Evolutionary conservation across 352 stramenopile genomes (phyloP).

Genomic region (Phytophthora pini): DNA sequence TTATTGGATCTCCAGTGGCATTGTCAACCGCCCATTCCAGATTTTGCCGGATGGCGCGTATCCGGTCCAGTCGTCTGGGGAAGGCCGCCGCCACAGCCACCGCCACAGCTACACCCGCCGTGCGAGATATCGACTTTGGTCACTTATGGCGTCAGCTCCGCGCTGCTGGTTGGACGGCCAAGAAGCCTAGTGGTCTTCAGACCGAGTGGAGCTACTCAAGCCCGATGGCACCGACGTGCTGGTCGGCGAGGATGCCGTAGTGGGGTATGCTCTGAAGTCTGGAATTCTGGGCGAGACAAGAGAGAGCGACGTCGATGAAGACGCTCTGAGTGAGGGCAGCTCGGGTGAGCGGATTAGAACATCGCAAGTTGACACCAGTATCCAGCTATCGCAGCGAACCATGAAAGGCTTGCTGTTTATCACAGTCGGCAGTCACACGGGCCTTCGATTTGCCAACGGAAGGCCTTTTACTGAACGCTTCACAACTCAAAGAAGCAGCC

Average conservation of each 20-base stretch:
- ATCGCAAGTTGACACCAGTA: conserved; percentile 21
- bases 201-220: conserved; percentile 11
- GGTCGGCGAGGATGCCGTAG: not conserved
- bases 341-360: not conserved
- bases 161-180: conserved; percentile 17
- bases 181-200: conserved; percentile 1
- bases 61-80: conserved; percentile 1
- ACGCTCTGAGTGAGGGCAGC: not conserved
- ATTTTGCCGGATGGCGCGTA: not conserved
- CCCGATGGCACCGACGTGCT: not conserved
- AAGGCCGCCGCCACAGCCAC: not conserved
- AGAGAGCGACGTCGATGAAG: no score
- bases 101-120: not conserved
- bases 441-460: conserved; percentile 14
- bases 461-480: not conserved
- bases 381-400: conserved; percentile 6
- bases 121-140: conserved; percentile 1
- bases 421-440: conserved; percentile 15
- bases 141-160: conserved; percentile 20
- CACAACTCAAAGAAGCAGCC: not conserved
- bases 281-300: conserved; percentile 4
- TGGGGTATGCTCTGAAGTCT: conserved; percentile 7
- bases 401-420: conserved; percentile 6
- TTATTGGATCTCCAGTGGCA: no score
- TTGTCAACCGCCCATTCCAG: no score